These are phyloP conservation scores for Lachancea dasiensis DNA, from an alignment of 805 yeast genomes.

Conservation along the genomic window DNA sequence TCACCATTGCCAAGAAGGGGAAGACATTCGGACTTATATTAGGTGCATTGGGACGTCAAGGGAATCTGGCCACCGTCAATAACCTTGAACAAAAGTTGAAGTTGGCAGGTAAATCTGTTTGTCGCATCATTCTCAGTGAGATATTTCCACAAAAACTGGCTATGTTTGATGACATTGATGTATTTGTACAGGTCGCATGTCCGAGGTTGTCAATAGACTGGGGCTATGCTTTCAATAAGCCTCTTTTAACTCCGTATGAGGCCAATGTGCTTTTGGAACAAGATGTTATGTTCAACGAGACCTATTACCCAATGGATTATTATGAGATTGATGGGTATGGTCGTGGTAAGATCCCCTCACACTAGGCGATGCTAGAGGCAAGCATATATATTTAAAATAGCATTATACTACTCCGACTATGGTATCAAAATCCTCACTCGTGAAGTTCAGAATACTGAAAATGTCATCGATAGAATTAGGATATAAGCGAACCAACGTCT, in stretches of 20 bases:
- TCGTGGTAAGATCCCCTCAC: constrained; percentile 65
- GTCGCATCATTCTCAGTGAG: constrained; percentile 81
- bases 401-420: constrained; percentile 61
- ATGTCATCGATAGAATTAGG: constrained; percentile 24
- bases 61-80: constrained; percentile 70
- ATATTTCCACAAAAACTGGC: constrained; percentile 90
- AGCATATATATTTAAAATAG: neutral
- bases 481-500: constrained; percentile 32
- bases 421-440: constrained; percentile 51
- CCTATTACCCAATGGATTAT: constrained; percentile 92
- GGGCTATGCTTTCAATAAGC: constrained; percentile 96
- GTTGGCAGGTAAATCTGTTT: constrained; percentile 57
- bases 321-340: constrained; percentile 89
- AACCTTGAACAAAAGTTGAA: constrained; percentile 53
- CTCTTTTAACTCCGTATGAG: constrained; percentile 91
- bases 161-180: constrained; percentile 89
- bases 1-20: constrained; percentile 52
- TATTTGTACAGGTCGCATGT: constrained; percentile 95
- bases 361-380: constrained; percentile 10
- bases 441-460: constrained; percentile 22
- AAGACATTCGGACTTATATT: constrained; percentile 74
- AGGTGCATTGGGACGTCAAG: constrained; percentile 95
- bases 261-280: constrained; percentile 82
- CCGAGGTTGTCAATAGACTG: constrained; percentile 95
- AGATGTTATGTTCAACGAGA: constrained; percentile 58